These are phyloP conservation scores for Acanthamoeba castellanii DNA, from an alignment of 208 protist genomes.

Conservation along the genomic window DNA sequence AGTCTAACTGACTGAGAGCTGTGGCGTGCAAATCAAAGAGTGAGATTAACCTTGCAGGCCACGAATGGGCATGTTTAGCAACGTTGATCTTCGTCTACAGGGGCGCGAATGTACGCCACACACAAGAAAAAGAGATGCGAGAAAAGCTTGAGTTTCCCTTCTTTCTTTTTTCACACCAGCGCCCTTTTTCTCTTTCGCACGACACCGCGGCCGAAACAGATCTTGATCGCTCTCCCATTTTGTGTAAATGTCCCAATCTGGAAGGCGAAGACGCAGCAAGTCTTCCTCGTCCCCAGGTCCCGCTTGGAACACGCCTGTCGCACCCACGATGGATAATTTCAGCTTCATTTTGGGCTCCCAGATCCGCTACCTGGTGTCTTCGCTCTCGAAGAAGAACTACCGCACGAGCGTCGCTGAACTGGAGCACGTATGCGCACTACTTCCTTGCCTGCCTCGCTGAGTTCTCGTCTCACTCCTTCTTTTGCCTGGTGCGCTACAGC, in stretches of 20 bases:
- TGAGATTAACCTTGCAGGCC: neutral
- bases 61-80: conserved; percentile 6
- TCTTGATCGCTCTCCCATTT: neutral
- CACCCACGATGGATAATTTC: conserved; percentile 60
- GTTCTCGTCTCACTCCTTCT: neutral
- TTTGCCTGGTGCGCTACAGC: conserved; percentile 59
- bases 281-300: conserved; percentile 15
- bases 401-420: conserved; percentile 76
- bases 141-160: neutral
- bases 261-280: conserved; percentile 55
- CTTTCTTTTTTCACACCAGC: neutral
- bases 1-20: neutral
- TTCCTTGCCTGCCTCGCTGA: neutral
- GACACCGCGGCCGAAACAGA: neutral
- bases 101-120: too few species aligned
- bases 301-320: conserved; percentile 24
- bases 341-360: conserved; percentile 80
- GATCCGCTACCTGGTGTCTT: conserved; percentile 79
- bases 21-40: neutral
- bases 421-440: conserved; percentile 74
- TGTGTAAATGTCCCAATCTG: conserved; percentile 62
- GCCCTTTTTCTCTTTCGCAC: neutral
- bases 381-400: conserved; percentile 81
- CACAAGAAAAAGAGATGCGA: neutral
- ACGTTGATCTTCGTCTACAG: neutral